These are phyloP conservation scores for Phytopythium helicoides DNA, from an alignment of 352 stramenopile genomes.

Conservation along the genomic window DNA sequence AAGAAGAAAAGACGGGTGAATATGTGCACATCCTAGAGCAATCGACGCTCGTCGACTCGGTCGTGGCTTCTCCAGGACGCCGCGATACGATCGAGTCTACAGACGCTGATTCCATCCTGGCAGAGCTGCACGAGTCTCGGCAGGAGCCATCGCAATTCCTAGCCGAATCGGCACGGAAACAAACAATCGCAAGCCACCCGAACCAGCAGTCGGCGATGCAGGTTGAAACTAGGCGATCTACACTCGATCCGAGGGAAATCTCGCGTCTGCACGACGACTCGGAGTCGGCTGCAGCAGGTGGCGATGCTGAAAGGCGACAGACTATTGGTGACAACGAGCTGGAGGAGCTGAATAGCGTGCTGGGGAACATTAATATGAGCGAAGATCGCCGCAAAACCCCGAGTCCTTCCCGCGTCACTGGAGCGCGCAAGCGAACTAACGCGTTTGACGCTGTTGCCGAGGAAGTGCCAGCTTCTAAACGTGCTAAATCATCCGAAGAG, in stretches of 20 bases:
- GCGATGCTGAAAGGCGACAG: slow-evolving; percentile 37
- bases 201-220: slow-evolving; percentile 5
- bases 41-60: slow-evolving; percentile 5
- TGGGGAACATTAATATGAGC: slow-evolving; percentile 9
- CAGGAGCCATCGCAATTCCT: slow-evolving; percentile 5
- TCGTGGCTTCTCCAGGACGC: slow-evolving; percentile 8
- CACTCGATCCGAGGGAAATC: slow-evolving; percentile 51
- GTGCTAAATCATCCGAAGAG: background rate
- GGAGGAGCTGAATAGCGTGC: slow-evolving; percentile 29
- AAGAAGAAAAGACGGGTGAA: slow-evolving; percentile 13
- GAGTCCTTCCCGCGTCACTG: background rate
- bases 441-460: slow-evolving; percentile 8
- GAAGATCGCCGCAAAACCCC: background rate
- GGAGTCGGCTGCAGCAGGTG: background rate
- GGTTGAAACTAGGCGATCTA: slow-evolving; percentile 24
- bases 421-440: slow-evolving; percentile 26
- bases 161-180: slow-evolving; percentile 1
- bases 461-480: slow-evolving; percentile 9
- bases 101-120: slow-evolving; percentile 41
- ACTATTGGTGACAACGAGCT: slow-evolving; percentile 61
- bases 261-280: slow-evolving; percentile 15
- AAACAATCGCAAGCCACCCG: slow-evolving; percentile 2
- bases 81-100: slow-evolving; percentile 53
- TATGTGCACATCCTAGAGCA: slow-evolving; percentile 1
- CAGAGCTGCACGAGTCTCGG: slow-evolving; percentile 22